These are phyloP conservation scores for Wickerhamiella sergipiensis DNA, from an alignment of 805 yeast species.

Conservation along the genomic window DNA sequence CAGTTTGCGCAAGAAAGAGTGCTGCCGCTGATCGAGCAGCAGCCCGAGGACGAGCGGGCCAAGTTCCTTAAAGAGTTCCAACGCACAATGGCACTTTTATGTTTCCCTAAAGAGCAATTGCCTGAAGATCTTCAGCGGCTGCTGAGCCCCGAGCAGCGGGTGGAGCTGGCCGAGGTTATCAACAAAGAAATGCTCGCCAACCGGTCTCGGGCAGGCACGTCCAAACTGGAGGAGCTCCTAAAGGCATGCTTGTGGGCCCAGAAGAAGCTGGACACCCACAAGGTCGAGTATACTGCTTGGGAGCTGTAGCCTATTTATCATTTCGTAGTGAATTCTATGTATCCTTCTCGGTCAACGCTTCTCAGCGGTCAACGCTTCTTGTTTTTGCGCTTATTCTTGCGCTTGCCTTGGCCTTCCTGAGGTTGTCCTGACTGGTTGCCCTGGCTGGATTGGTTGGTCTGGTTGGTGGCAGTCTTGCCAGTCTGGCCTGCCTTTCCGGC, in stretches of 20 bases:
- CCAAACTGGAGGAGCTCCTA: background rate
- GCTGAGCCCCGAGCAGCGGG: conserved; percentile 46
- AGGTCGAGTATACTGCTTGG: background rate
- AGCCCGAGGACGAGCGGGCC: background rate
- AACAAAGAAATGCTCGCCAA: conserved; percentile 44
- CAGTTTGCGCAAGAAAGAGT: conserved; percentile 30
- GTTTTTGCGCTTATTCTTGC: conserved; percentile 3
- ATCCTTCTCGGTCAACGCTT: too few species aligned
- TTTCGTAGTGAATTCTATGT: background rate
- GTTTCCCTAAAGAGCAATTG: conserved; percentile 29
- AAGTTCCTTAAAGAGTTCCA: conserved; percentile 61
- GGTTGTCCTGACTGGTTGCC: too few species aligned
- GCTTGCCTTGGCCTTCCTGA: background rate
- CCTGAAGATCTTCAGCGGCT: conserved; percentile 36
- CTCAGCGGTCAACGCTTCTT: conserved; percentile 2
- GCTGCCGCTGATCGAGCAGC: conserved; percentile 23
- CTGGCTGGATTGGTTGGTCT: too few species aligned
- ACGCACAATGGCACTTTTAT: conserved; percentile 67
- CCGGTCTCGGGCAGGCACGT: background rate
- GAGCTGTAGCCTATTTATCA: background rate
- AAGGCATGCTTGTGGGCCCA: background rate
- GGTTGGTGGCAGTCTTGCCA: too few species aligned
- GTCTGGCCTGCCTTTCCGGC: too few species aligned
- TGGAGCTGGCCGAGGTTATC: conserved; percentile 54
- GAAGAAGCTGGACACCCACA: background rate